A percentile compares a stretch with the other conserved stretches of the same genome.
Evolutionary conservation across 2,329 filamentous ascomycete species (phyloP).

Genomic region (Penicillium sumatraense): DNA sequence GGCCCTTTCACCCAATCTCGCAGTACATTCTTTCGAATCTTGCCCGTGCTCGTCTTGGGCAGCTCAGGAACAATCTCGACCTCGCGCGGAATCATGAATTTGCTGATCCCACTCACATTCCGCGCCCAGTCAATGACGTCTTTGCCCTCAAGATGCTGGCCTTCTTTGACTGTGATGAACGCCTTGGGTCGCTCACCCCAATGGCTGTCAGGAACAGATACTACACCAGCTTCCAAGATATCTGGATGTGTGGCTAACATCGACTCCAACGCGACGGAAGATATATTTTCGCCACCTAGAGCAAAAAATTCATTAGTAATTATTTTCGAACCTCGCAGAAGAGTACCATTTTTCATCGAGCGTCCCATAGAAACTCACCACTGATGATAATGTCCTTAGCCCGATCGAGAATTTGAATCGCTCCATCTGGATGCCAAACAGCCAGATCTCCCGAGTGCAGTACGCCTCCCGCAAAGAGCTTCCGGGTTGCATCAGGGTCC

Average conservation of each 20-base stretch:
- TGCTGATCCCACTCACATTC: constrained; percentile 76
- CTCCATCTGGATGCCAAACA: constrained; percentile 89
- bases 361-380: constrained; percentile 55
- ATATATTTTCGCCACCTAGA: constrained; percentile 95
- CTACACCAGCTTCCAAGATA: constrained; percentile 88
- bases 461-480: constrained; percentile 84
- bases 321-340: neutral
- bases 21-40: constrained; percentile 93
- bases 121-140: constrained; percentile 88
- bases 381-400: constrained; percentile 99
- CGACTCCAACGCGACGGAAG: constrained; percentile 85
- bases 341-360: no score
- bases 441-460: constrained; percentile 90
- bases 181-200: constrained; percentile 98
- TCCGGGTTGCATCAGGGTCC: constrained; percentile 80
- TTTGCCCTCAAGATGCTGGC: constrained; percentile 63
- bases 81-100: constrained; percentile 81
- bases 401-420: constrained; percentile 88
- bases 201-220: constrained; percentile 82
- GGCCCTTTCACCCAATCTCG: constrained; percentile 78
- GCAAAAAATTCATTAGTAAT: no score
- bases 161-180: constrained; percentile 79
- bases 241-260: constrained; percentile 88
- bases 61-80: constrained; percentile 82
- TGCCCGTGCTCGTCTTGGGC: constrained; percentile 96